phyloP scores from a whole-genome alignment of 1,284 basidiomycete species.

The Phlebopus sp. region DNA sequence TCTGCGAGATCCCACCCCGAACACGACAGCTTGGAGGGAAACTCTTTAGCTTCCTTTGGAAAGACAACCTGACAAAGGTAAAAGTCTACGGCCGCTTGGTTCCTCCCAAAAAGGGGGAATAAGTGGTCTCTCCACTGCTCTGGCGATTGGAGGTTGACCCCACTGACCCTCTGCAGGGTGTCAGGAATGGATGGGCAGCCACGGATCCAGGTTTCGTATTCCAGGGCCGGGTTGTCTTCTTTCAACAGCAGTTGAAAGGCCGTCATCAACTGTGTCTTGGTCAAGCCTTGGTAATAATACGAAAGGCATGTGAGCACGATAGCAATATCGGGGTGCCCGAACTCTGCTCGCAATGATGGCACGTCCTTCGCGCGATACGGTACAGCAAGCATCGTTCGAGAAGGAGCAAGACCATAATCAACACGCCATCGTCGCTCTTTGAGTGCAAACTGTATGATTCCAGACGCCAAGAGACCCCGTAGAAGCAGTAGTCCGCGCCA shows the following conservation, averaged over 20 bases:
- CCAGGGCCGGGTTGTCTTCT: constrained; percentile 25
- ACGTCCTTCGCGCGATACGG: constrained; percentile 33
- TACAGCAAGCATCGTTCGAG: constrained; percentile 27
- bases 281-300: constrained; percentile 32
- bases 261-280: constrained; percentile 18
- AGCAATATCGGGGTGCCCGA: constrained; percentile 33
- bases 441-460: constrained; percentile 25
- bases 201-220: constrained; percentile 18
- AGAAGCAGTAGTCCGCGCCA: constrained; percentile 19
- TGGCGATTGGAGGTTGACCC: constrained; percentile 28
- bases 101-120: constrained; percentile 9
- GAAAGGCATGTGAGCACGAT: constrained; percentile 30
- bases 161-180: constrained; percentile 16
- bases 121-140: constrained; percentile 18
- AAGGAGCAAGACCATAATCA: constrained; percentile 28
- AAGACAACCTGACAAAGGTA: constrained; percentile 30
- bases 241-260: constrained; percentile 25
- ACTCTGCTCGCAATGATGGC: constrained; percentile 29
- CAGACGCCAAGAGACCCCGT: constrained; percentile 28
- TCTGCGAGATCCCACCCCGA: constrained; percentile 33
- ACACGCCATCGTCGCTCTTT: constrained; percentile 30
- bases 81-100: constrained; percentile 26
- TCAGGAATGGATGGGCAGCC: constrained; percentile 11
- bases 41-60: constrained; percentile 29
- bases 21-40: constrained; percentile 26